Percentiles rank a stretch among this genome's conserved stretches.
These are phyloP conservation scores for Colletotrichum trifolii DNA, from an alignment of 2,329 filamentous ascomycete species.

Conservation along the genomic window DNA sequence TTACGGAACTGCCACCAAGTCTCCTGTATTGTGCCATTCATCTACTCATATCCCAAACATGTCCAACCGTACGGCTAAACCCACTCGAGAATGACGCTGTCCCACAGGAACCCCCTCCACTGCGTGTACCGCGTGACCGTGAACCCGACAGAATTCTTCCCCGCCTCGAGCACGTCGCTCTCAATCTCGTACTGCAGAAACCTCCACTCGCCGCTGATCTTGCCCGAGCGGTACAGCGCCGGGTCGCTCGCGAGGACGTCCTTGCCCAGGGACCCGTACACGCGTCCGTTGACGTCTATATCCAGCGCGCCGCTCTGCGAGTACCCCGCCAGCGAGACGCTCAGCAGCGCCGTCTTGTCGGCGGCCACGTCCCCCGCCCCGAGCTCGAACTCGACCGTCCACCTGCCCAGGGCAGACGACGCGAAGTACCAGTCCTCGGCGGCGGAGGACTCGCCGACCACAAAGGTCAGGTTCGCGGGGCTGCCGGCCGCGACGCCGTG, in stretches of 20 bases:
- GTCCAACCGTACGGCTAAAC: not conserved
- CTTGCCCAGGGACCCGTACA: constrained; percentile 29
- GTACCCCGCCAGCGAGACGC: constrained; percentile 53
- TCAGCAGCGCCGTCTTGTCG: constrained; percentile 45
- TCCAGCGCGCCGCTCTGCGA: constrained; percentile 38
- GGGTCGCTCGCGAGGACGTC: constrained; percentile 31
- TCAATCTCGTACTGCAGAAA: constrained; percentile 31
- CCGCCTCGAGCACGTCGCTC: constrained; percentile 16
- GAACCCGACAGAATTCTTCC: constrained; percentile 28
- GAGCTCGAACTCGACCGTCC: constrained; percentile 42
- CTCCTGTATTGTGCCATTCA: no score
- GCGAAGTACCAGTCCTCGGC: constrained; percentile 57
- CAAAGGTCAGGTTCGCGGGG: constrained; percentile 55
- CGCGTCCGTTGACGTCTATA: constrained; percentile 27
- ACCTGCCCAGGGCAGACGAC: constrained; percentile 47
- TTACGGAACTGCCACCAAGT: no score
- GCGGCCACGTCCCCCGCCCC: constrained; percentile 4
- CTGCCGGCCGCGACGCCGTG: constrained; percentile 54
- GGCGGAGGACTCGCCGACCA: constrained; percentile 46
- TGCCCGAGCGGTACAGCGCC: constrained; percentile 31
- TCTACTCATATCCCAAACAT: not conserved
- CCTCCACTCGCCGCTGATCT: constrained; percentile 33
- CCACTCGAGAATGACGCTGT: constrained; percentile 35
- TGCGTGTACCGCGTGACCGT: constrained; percentile 27
- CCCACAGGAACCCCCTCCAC: constrained; percentile 34